Evolutionary conservation across 176 grass and related monocot species (phyloP), one percentile per base, ranked within the genome.

Genomic region (Areca catechu): DNA sequence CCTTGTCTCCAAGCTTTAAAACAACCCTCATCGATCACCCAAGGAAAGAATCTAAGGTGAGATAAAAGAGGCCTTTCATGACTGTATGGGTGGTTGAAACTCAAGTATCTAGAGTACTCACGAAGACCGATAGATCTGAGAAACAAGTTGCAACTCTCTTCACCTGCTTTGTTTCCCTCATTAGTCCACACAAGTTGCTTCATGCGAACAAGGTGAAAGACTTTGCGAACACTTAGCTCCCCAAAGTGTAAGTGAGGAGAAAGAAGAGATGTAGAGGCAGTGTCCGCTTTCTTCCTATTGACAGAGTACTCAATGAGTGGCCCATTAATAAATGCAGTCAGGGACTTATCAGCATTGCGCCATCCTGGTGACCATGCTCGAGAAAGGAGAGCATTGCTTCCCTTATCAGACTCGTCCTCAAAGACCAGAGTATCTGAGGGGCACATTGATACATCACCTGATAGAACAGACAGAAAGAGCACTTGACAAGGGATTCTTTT

Each of bases 1-100:
- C 93, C 93, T 80, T 97, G 93, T 51, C 93, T 78, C 93, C 93
- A 97, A 34, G 69, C 57, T 65, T 97, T 97, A 54, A 97, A 97
- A 53, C 76, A 75, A 49, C 50, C 47, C 75, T 97, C 93, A 34
- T 97, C 18, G 10, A 91, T 23, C 28, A 97, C 67, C 93, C 93
- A 97, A 7, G 93, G 93, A 49, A 97, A 97, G 63, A 91, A 97
- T 24, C 93, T 79, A 50, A 97, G 78, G 67, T 97, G 93, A 0
- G 83, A 66, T 64, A 97, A 56, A 37, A 97, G 93, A 52, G 93
- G 93, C 49, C 63, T 77, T 68, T 91, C 93, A 20, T 88, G 93
- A 59, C 93, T 97, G 77, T 29, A 80, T 0, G 93, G 93, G 65
- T 97, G 93, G 34, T 91, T 91, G 83, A 97, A 97, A 49, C 78